These are phyloP conservation scores for Stygiomarasmius scandens DNA, from an alignment of 1,284 basidiomycete genomes.

Conservation along the genomic window DNA sequence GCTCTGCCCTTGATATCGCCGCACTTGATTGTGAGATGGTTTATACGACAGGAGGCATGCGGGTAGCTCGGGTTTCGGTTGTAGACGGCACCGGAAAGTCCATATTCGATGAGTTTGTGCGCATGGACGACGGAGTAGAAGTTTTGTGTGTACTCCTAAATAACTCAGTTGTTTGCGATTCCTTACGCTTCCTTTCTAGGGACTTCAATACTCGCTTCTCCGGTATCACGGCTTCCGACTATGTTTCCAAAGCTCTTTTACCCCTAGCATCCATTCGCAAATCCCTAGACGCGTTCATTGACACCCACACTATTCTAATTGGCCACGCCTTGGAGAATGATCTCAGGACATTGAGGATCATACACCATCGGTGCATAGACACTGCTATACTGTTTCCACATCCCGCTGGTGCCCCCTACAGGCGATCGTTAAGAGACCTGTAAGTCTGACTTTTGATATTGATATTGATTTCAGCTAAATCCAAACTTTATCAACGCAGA, in stretches of 20 bases:
- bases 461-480: neutral
- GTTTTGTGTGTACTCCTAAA: slow-evolving; percentile 63
- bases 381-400: slow-evolving; percentile 87
- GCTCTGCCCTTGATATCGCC: slow-evolving; percentile 63
- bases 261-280: slow-evolving; percentile 68
- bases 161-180: slow-evolving; percentile 10
- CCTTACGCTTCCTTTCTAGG: slow-evolving; percentile 40
- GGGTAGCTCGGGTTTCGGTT: slow-evolving; percentile 85
- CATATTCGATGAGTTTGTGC: slow-evolving; percentile 82
- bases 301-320: slow-evolving; percentile 78
- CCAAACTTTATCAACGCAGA: slow-evolving; percentile 1
- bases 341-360: slow-evolving; percentile 80
- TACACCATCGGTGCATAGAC: slow-evolving; percentile 83
- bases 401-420: slow-evolving; percentile 74
- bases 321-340: slow-evolving; percentile 92
- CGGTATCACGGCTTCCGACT: slow-evolving; percentile 70
- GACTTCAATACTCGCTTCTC: slow-evolving; percentile 93
- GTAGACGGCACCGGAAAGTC: slow-evolving; percentile 74
- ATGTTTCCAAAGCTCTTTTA: slow-evolving; percentile 57
- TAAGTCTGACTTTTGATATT: slow-evolving; percentile 39
- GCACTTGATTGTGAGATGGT: slow-evolving; percentile 94
- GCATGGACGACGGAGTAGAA: slow-evolving; percentile 76
- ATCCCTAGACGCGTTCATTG: slow-evolving; percentile 71
- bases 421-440: slow-evolving; percentile 80
- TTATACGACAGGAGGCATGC: slow-evolving; percentile 87